Base-by-base conservation (phyloP, 345 rosid genomes). In the Bruguiera sexangula region DNA sequence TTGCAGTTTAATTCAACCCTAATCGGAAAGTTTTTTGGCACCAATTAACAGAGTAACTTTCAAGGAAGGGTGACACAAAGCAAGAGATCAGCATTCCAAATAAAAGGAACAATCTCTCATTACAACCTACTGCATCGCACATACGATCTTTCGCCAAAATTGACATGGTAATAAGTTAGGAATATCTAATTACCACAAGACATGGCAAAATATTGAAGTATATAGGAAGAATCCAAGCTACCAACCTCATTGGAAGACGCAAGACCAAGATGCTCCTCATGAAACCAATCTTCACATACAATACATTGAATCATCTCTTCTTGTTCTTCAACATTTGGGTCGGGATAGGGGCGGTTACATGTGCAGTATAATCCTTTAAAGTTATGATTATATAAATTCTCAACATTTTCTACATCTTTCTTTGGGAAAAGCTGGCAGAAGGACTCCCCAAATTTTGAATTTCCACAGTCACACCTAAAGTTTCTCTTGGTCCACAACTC, bases 401-500 rank as follows among this genome's bases (percentile, higher is more conserved):
- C 85, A 13, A 65, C 69, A 81, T 95, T 95, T 69, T 95, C 96
- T 13, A 75, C 69, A 75, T 92, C 97, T 76, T 95, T 95, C 62
- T 83, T 80, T 6, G 90, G 82, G 39, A 72, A 83, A 80, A 95
- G 90, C 84, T 92, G 92, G 89, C 99, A 95, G 10, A 83, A 81
- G 55, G 80, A 79, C 79, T 88, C 80, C 76, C 97, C 94, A 68
- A 92, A 92, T 75, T 84, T 95, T 22, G 99, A 90, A 79, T 95
- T 95, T 77, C 99, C 99, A 82, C 99, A 95, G 53, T 95, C 99
- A 68, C 98, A 95, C 63, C 84, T 82, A 60, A 95, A 90, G 70
- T 85, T 87, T 69, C 99, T 90, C 82, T 92, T 92, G 78, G 98
- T 95, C 99, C 98, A 95, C 8, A 95, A 88, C 85, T 95, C 99